phyloP scores from a whole-genome alignment of 2,329 filamentous ascomycete species.

The Capronia epimyces region DNA sequence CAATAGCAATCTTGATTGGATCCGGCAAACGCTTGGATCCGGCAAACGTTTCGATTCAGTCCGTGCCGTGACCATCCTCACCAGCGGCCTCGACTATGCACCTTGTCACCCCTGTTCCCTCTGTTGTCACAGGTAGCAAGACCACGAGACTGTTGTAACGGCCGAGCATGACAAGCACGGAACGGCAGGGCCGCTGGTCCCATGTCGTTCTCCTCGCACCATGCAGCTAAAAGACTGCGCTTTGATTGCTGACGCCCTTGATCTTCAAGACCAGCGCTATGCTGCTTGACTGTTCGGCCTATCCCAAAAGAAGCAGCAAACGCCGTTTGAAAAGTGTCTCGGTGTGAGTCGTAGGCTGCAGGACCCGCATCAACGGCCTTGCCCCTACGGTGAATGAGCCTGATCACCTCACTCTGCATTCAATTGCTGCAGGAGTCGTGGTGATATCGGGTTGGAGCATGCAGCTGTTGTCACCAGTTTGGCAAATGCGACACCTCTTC shows the following conservation, averaged over 20 bases:
- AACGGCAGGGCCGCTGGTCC: not conserved
- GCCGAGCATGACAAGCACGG: not conserved
- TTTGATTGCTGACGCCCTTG: not conserved
- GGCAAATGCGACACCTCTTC: not conserved
- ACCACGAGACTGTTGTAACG: conserved; percentile 10
- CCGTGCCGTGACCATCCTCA: conserved; percentile 2
- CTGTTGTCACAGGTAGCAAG: conserved; percentile 6
- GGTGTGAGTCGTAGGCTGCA: conserved; percentile 12
- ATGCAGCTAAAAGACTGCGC: not conserved
- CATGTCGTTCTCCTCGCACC: not conserved
- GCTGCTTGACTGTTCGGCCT: not conserved
- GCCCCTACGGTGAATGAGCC: conserved; percentile 4
- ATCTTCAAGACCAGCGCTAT: not conserved
- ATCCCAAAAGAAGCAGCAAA: conserved; percentile 2
- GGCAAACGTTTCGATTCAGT: conserved; percentile 7
- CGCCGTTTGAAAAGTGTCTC: conserved; percentile 9
- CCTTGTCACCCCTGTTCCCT: not conserved
- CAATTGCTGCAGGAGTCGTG: conserved; percentile 7
- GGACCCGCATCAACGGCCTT: conserved; percentile 7
- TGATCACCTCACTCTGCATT: conserved; percentile 1
- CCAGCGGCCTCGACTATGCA: conserved; percentile 3
- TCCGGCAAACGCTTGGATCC: not conserved
- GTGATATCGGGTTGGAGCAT: not conserved
- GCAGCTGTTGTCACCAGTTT: conserved; percentile 8
- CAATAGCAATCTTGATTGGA: conserved; percentile 4